Evolutionary conservation across 2,329 filamentous ascomycete species (phyloP), one percentile per base, ranked within the genome.

Genomic region (Sphaerostilbella broomeana): DNA sequence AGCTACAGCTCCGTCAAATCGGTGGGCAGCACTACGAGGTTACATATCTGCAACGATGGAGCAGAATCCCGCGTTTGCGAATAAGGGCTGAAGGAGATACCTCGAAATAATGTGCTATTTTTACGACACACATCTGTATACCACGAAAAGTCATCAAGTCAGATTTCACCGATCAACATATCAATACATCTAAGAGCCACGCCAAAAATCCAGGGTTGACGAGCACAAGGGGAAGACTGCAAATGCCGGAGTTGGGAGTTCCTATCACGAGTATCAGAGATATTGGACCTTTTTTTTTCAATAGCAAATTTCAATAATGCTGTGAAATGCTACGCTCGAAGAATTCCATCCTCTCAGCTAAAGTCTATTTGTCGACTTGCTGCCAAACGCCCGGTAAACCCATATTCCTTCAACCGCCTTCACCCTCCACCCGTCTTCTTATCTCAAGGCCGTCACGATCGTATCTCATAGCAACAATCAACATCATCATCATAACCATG

Each of bases 41-140:
- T 94, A 90, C 56, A 94, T 95, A 36, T 82, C 85, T 2, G 74
- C 81, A 28, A 95, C 86, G 1, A 86, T 95, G 80, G 86, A 95
- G 64, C 84, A 86, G 61, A 90, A 90, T 51, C 78, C 83, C 11
- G 85, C 83, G 3, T 94, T 94, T 51, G 42, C 45, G 15, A 49
- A 42, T 15, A 56, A 60, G 40, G 47, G 43, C 6, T 61, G 26
- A 46, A 7, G 10, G 21, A 13, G 19, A 13, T 11, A 11, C 3
- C n/a, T n/a, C n/a, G n/a, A n/a, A n/a, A n/a, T n/a, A n/a, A n/a
- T n/a, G n/a, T n/a, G n/a, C n/a, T n/a, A n/a, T n/a, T n/a, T n/a
- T n/a, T n/a, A n/a, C n/a, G n/a, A n/a, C n/a, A n/a, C n/a, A n/a
- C n/a, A n/a, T n/a, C n/a, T n/a, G n/a, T n/a, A n/a, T n/a, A n/a